Conservation (phyloP, 1,284 basidiomycete species). For the Cutaneotrichosporon cyanovorans region DNA sequence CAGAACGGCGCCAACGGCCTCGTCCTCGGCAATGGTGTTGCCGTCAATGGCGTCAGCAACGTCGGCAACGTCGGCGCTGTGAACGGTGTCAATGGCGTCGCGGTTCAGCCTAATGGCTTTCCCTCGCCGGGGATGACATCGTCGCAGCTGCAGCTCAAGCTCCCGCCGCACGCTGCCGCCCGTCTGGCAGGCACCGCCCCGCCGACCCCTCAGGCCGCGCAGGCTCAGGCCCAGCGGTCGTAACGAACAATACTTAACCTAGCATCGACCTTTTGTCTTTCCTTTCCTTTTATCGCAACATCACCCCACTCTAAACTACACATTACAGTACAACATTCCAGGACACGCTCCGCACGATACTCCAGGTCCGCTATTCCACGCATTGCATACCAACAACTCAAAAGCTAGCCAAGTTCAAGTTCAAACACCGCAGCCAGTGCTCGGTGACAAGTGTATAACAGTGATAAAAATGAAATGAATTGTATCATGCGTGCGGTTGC, state of each 20-base stretch:
- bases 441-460: no score
- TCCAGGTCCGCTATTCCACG: conserved; percentile 3
- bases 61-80: background rate
- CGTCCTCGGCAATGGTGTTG: background rate
- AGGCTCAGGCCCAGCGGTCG: conserved; percentile 21
- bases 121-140: conserved; percentile 15
- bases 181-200: conserved; percentile 22
- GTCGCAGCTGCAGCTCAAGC: conserved; percentile 33
- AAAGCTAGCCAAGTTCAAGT: background rate
- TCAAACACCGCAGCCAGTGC: background rate
- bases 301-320: background rate
- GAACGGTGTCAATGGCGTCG: background rate
- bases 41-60: no score
- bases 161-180: conserved; percentile 39
- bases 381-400: conserved; percentile 4
- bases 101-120: conserved; percentile 4
- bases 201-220: conserved; percentile 15
- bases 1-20: background rate
- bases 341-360: no score
- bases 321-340: background rate
- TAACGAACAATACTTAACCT: background rate
- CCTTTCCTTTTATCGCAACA: background rate
- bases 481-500: no score
- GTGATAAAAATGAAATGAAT: no score
- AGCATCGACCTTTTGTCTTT: no score